A percentile compares a stretch with the other conserved stretches of the same genome.
Conservation (phyloP, 495 filamentous ascomycete species). For the Hapsidospora chrysogenum region DNA sequence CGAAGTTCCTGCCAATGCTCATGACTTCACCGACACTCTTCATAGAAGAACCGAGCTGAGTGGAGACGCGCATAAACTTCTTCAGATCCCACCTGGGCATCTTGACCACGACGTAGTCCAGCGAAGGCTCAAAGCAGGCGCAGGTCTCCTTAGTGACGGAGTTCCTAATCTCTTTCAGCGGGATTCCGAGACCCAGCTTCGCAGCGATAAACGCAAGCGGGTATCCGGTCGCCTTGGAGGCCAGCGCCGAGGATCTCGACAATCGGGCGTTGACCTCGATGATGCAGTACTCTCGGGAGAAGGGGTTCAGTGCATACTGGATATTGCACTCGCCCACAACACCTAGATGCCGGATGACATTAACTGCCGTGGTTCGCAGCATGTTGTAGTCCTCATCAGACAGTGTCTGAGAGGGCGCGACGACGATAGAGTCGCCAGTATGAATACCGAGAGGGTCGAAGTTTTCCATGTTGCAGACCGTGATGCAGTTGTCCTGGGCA, state of each 20-base stretch:
- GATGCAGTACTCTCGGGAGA: conserved; percentile 94
- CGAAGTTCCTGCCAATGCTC: conserved; percentile 92
- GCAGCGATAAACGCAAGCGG: conserved; percentile 92
- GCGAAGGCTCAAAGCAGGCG: conserved; percentile 96
- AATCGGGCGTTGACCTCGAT: conserved; percentile 98
- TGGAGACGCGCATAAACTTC: conserved; percentile 95
- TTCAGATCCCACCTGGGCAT: conserved; percentile 98
- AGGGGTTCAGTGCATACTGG: conserved; percentile 93
- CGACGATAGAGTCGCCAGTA: conserved; percentile 96
- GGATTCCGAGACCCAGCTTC: conserved; percentile 86
- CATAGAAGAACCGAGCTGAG: conserved; percentile 91
- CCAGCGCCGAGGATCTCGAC: conserved; percentile 84
- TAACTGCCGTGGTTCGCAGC: conserved; percentile 95
- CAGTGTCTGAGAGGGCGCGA: conserved; percentile 90
- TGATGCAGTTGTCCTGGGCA: conserved; percentile 95
- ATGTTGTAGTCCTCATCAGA: conserved; percentile 98
- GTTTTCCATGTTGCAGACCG: conserved; percentile 99
- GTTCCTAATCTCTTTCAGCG: conserved; percentile 91
- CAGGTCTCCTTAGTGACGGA: conserved; percentile 91
- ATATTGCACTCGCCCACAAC: conserved; percentile 99
- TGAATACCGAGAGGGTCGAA: conserved; percentile 97
- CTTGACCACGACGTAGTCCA: conserved; percentile 98
- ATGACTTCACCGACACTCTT: conserved; percentile 99
- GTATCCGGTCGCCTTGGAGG: conserved; percentile 94
- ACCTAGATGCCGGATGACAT: conserved; percentile 91